These are phyloP conservation scores for Gentiana straminea DNA, from an alignment of 257 asterid species.

Conservation along the genomic window DNA sequence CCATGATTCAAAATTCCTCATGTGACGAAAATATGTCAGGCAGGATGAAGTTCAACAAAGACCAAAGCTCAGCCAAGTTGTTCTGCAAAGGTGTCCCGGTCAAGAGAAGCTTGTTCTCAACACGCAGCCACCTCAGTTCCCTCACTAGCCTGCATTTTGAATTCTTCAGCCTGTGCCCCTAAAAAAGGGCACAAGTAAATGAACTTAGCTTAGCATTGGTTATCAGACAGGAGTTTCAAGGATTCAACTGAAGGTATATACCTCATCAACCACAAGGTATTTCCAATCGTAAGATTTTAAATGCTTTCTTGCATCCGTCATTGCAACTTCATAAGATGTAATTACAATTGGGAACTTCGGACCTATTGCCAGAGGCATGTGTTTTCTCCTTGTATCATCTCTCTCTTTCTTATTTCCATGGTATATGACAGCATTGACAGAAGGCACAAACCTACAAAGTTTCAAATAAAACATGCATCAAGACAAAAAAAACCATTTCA, in stretches of 20 bases:
- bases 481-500: neutral
- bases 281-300: slow-evolving; percentile 82
- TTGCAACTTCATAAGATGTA: slow-evolving; percentile 87
- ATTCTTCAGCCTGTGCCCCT: slow-evolving; percentile 98
- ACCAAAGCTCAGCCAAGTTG: slow-evolving; percentile 97
- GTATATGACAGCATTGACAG: slow-evolving; percentile 64
- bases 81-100: slow-evolving; percentile 99
- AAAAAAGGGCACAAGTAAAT: slow-evolving; percentile 1
- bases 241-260: slow-evolving; percentile 12
- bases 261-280: slow-evolving; percentile 96
- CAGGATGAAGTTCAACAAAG: slow-evolving; percentile 86
- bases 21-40: slow-evolving; percentile 98
- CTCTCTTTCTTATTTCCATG: slow-evolving; percentile 74
- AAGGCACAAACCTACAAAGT: slow-evolving; percentile 64
- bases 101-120: slow-evolving; percentile 88
- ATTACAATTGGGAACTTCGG: slow-evolving; percentile 79
- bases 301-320: slow-evolving; percentile 47
- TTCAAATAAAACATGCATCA: neutral
- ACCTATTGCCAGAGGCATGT: slow-evolving; percentile 79
- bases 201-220: neutral
- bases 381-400: slow-evolving; percentile 58
- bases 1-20: slow-evolving; percentile 93
- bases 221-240: slow-evolving; percentile 8
- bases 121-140: slow-evolving; percentile 47
- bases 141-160: slow-evolving; percentile 70